These are phyloP conservation scores for Flaveria ramosissima DNA, from an alignment of 129 eudicot species.

Conservation along the genomic window DNA sequence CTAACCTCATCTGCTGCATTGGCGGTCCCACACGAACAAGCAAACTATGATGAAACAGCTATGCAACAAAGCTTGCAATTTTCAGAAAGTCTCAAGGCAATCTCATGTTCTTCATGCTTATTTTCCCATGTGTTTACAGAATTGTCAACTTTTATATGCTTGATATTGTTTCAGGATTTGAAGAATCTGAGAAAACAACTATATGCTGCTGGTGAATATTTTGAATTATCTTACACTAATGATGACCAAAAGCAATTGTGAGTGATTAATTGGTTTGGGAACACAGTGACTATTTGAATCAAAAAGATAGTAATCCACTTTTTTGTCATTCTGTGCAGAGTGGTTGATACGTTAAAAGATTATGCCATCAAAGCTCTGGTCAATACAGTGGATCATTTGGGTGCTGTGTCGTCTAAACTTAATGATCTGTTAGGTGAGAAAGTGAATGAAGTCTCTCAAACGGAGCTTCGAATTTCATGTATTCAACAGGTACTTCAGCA, in stretches of 20 bases:
- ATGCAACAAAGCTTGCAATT: slow-evolving; percentile 86
- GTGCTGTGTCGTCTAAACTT: slow-evolving; percentile 74
- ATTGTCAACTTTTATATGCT: not conserved
- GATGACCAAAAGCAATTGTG: slow-evolving; percentile 85
- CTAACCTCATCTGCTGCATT: slow-evolving; percentile 49
- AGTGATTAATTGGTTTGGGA: slow-evolving; percentile 32
- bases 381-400: slow-evolving; percentile 94
- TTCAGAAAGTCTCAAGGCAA: slow-evolving; percentile 78
- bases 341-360: slow-evolving; percentile 69
- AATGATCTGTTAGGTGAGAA: slow-evolving; percentile 66
- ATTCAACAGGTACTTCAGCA: slow-evolving; percentile 61
- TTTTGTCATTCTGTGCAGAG: slow-evolving; percentile 24
- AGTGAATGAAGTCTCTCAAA: slow-evolving; percentile 70
- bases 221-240: slow-evolving; percentile 77
- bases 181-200: slow-evolving; percentile 83
- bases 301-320: not conserved
- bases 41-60: slow-evolving; percentile 77
- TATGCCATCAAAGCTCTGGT: slow-evolving; percentile 82
- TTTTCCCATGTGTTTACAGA: not conserved
- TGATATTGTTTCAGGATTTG: slow-evolving; percentile 59
- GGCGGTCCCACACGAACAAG: slow-evolving; percentile 29
- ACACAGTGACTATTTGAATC: not conserved
- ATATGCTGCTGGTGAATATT: slow-evolving; percentile 88
- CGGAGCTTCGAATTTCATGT: slow-evolving; percentile 67
- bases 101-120: not conserved